Base-by-base conservation (phyloP, 805 yeast species). In the Sugiyamaella marilandica region DNA sequence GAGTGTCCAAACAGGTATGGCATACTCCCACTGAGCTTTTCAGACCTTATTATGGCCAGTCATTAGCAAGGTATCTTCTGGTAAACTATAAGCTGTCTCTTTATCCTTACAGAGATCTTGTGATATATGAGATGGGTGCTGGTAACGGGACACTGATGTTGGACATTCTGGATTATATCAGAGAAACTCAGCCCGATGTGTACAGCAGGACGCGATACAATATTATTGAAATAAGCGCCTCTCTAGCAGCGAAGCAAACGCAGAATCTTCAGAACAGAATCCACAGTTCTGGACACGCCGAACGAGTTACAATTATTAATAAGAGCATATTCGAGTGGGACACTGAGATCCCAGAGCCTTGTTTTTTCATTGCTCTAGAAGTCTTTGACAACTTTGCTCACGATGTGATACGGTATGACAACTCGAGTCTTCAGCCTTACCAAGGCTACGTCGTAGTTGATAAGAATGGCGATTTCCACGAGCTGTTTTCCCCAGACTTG, bases 1-100 rank as follows among this genome's bases (percentile, higher is more conserved):
- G 26, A 5, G 73, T 83, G 58, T 81, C 61, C 10, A 49, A 59
- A 13, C 95, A 88, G 67, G 68, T 87, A 45, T 88, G 95, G 95
- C 95, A 88, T 64, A 88, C 95, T 0, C 96, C 96, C 1, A 85
- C 94, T 0, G 96, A 89, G 66, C 71, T 88, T 44, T 88, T 88
- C 69, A 67, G 83, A 56, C 96, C 96, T 0, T 83, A 74, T 60
- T 88, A 89, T 62, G 96, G 96, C 11, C 87, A 86, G 65, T 89
- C 95, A 0, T 70, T 92, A 52, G 97, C 97, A 0, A 72, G 91
- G 51, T 86, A 88, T 68, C 70, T 91, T 16, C 69, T 88, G 51
- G 83, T 82, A 8, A 84, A 86, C 64, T 86, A 84, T 65, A 82
- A 83, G 66, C 70, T 82, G 59, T 83, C 83, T 57, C 70, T 78